Evolutionary conservation across 2,329 filamentous ascomycete genomes (phyloP), one percentile per base, ranked within the genome.

Genomic region (Paraphoma sp.): DNA sequence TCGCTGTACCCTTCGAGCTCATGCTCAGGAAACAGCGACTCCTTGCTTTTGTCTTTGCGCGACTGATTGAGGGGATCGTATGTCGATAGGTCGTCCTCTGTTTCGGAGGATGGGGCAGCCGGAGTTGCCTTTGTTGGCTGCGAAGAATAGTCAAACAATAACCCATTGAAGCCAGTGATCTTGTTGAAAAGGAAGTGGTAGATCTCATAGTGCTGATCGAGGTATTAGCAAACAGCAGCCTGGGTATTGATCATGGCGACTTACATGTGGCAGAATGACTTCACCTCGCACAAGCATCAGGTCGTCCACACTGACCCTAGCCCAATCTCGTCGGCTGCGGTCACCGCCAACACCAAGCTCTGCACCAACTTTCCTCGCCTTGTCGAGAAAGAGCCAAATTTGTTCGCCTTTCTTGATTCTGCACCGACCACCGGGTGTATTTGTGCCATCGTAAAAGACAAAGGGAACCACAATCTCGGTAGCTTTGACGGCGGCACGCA

Each of bases 121-220:
- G 75, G 75, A 1, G 80, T 82, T 1, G 77, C 74, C 38, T 75
- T 64, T 0, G 81, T 83, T 1, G 79, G 76, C 43, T 83, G 77
- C 23, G 81, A 74, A 33, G 86, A 85, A 75, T 93, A 97, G 69
- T 92, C 84, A 75, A 99, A 98, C 9, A 99, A 81, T 6, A 81
- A 82, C 49, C 90, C 89, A 38, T 87, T 87, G n/a, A 91, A 89
- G 1, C 90, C 91, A 1, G 86, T 77, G 28, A 87, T 90, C 70
- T 89, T 92, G 76, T 98, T 97, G 76, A 96, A 89, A 73, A 97
- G 88, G 79, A 99, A 98, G 79, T 94, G 95, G 76, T 98, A 95
- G 74, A 99, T 93, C 64, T 98, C 94, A 73, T 96, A 97, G 77
- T 99, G 95, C 92, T 98, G 72, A 7, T 45, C 29, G 18, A 11